These are phyloP conservation scores for Thuja plicata DNA, from an alignment of 83 land plant genomes.

Conservation along the genomic window DNA sequence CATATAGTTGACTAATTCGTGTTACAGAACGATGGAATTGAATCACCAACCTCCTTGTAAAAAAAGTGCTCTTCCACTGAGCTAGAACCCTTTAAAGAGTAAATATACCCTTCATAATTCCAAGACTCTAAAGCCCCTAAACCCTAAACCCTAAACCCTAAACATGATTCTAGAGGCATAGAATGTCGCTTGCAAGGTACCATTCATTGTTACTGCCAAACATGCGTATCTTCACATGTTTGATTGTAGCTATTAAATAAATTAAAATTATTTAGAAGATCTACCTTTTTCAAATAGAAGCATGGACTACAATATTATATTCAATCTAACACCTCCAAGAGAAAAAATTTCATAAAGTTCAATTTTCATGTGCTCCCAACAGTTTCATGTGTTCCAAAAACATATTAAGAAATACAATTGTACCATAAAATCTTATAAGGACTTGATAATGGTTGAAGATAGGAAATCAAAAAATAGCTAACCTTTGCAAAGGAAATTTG, in stretches of 20 bases:
- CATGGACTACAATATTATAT: conserved; percentile 38
- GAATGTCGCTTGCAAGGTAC: too few relatives aligned
- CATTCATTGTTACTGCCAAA: background rate
- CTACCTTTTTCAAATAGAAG: too few relatives aligned
- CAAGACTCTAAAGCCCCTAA: too few relatives aligned
- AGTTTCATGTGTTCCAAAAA: conserved; percentile 16
- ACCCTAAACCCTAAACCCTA: too few relatives aligned
- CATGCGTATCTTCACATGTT: background rate
- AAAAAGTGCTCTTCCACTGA: too few relatives aligned
- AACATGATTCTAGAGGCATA: background rate
- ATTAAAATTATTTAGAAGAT: background rate
- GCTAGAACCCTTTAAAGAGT: too few relatives aligned
- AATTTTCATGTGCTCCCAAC: conserved; percentile 63
- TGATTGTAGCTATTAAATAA: background rate
- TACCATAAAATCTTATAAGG: background rate
- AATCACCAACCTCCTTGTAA: too few relatives aligned
- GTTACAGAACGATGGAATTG: too few relatives aligned
- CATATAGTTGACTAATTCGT: too few relatives aligned
- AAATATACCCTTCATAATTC: too few relatives aligned
- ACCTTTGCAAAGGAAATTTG: conserved; percentile 29
- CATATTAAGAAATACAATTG: background rate
- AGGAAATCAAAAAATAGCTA: background rate
- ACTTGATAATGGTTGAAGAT: conserved; percentile 1
- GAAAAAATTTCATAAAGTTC: conserved; percentile 33
- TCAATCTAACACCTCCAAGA: conserved; percentile 29